Evolutionary conservation across 257 asterid genomes (phyloP), one percentile per base, ranked within the genome.

Genomic region (Capsicum baccatum): DNA sequence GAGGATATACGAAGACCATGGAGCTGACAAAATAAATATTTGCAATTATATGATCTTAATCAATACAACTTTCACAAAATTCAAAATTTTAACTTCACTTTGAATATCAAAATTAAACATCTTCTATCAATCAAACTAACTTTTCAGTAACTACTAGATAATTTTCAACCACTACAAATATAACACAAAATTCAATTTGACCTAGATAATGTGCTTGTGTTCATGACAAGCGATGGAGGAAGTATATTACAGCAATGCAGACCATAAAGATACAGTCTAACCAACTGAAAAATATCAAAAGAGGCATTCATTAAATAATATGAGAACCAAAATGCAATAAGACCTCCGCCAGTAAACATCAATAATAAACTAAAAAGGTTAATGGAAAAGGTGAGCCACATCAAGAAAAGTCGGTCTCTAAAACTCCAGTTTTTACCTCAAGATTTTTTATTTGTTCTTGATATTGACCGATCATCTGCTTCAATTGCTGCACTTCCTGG

Each of bases 401-500:
- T 4, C 50, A 58, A 55, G 19, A 64, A 66, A 56, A 44, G 62
- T 5, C 66, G 58, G 48, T 26, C 76, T 37, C 55, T 47, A 63
- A 78, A 74, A 52, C 44, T 58, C 17, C 15, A 26, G 42, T 6
- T 79, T 83, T 85, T 33, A 94, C 97, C 98, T 94, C 98, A 35
- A 94, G 97, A 63, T 88, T 90, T 83, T 93, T 89, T 85, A 92
- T 3, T 79, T 93, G 97, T 73, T 92, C 95, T 88, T 93, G 97
- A 84, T 94, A 93, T 47, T 90, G 95, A 86, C 88, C 81, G 80
- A 92, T 83, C 92, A 93, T 14, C 90, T 91, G 94, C 92, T 91
- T 94, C 93, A 94, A 81, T 44, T 93, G 95, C 88, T 86, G 92
- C 60, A 89, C 93, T 89, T 94, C 98, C 74, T 83, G 91, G 85